Evolutionary conservation across 1,139 yeast genomes (phyloP).

Genomic region (Pneumocystis canis): DNA sequence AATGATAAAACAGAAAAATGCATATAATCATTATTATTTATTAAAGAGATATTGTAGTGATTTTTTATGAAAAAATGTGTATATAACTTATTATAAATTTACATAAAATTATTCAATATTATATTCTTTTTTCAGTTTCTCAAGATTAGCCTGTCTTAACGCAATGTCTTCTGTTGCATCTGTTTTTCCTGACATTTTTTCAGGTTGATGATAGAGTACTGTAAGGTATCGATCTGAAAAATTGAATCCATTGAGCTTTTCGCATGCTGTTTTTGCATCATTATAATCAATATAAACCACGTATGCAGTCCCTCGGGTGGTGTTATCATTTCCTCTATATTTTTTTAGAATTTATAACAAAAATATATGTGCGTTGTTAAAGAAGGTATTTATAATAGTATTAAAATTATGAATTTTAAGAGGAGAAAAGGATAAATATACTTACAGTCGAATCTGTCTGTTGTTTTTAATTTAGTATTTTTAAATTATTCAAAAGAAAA

Average conservation of each 20-base stretch:
- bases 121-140: constrained; percentile 5
- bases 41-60: neutral
- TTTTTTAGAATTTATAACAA: constrained; percentile 26
- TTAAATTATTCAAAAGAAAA: neutral
- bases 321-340: constrained; percentile 28
- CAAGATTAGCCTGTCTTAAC: constrained; percentile 7
- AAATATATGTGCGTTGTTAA: neutral
- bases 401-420: neutral
- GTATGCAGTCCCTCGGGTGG: constrained; percentile 41
- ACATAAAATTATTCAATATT: constrained; percentile 2
- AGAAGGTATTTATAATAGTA: neutral
- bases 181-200: constrained; percentile 7
- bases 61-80: neutral
- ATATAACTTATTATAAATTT: neutral
- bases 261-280: constrained; percentile 38
- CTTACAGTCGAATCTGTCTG: constrained; percentile 21
- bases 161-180: constrained; percentile 7
- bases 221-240: constrained; percentile 47
- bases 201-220: constrained; percentile 24
- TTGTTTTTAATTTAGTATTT: neutral
- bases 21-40: neutral
- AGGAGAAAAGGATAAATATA: neutral
- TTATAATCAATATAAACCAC: constrained; percentile 39
- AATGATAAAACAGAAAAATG: neutral
- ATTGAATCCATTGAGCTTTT: constrained; percentile 45